phyloP scores from a whole-genome alignment of 257 asterid genomes.

The Plantago ovata region DNA sequence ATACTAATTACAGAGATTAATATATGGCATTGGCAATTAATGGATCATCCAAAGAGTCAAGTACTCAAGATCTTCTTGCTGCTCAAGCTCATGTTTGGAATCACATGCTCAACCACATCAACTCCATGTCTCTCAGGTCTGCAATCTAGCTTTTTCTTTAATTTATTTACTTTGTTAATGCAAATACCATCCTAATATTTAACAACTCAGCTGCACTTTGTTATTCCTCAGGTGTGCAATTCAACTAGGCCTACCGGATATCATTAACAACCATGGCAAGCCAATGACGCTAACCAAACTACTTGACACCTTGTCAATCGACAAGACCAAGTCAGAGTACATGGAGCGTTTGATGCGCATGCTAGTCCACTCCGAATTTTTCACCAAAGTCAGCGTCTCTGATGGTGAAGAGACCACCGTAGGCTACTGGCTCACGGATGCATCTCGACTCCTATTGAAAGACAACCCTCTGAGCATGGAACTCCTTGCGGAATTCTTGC shows the following conservation, averaged over 20 bases:
- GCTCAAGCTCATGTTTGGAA: constrained; percentile 26
- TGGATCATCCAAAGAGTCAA: too few species aligned
- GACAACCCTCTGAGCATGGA: constrained; percentile 14
- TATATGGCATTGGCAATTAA: too few species aligned
- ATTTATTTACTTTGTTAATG: neutral
- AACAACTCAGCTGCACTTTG: neutral
- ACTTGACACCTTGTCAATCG: neutral
- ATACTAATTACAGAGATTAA: too few species aligned
- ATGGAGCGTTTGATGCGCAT: constrained; percentile 18
- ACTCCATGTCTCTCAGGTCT: constrained; percentile 17
- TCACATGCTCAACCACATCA: constrained; percentile 16
- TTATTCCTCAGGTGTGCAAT: too few species aligned
- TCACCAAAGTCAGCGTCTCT: neutral
- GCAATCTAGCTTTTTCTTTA: constrained; percentile 9
- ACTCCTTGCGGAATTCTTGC: constrained; percentile 2
- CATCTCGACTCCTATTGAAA: constrained; percentile 13
- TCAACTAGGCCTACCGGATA: constrained; percentile 16
- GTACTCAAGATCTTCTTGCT: neutral
- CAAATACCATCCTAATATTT: neutral
- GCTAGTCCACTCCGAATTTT: constrained; percentile 13
- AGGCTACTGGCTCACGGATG: constrained; percentile 13
- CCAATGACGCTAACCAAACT: constrained; percentile 15
- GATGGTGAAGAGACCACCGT: neutral
- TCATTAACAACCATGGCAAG: constrained; percentile 17
- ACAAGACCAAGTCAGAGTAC: neutral